phyloP scores from a whole-genome alignment of 2,329 filamentous ascomycete species.

The Aspergillus fumigatus region DNA sequence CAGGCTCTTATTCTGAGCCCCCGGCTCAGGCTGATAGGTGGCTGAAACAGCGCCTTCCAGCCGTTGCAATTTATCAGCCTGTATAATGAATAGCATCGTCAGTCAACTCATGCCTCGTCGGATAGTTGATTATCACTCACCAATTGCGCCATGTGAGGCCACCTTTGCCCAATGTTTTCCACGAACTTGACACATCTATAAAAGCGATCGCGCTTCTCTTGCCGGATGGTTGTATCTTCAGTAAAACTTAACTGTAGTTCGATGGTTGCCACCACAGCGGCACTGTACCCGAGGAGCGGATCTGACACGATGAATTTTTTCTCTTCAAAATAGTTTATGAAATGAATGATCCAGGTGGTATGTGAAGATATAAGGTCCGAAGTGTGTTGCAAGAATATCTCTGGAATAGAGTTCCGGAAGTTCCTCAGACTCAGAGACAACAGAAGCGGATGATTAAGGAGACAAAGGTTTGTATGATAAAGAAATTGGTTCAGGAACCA shows the following conservation, averaged over 20 bases:
- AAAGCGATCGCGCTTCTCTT: conserved; percentile 43
- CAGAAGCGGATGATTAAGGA: conserved; percentile 53
- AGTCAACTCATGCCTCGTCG: not conserved
- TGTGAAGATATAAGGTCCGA: conserved; percentile 50
- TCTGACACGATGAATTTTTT: conserved; percentile 46
- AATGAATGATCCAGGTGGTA: conserved; percentile 51
- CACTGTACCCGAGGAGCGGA: conserved; percentile 47
- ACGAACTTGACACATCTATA: conserved; percentile 45
- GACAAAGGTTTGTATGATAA: conserved; percentile 50
- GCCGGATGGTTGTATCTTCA: conserved; percentile 33
- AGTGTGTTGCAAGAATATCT: conserved; percentile 52
- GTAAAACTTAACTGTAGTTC: conserved; percentile 53
- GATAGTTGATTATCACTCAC: conserved; percentile 23
- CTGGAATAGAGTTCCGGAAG: conserved; percentile 49
- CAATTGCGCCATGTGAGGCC: conserved; percentile 45
- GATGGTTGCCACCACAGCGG: conserved; percentile 51
- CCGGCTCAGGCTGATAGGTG: conserved; percentile 37
- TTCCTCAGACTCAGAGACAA: conserved; percentile 50
- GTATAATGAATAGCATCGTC: not conserved
- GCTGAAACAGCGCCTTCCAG: conserved; percentile 43
- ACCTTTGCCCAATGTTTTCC: conserved; percentile 36
- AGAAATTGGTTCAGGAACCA: conserved; percentile 52
- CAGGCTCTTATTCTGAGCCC: conserved; percentile 33
- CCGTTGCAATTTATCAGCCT: conserved; percentile 42
- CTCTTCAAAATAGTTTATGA: conserved; percentile 45